These are phyloP conservation scores for Lolium perenne DNA, from an alignment of 176 grass and related monocot genomes.

Conservation along the genomic window DNA sequence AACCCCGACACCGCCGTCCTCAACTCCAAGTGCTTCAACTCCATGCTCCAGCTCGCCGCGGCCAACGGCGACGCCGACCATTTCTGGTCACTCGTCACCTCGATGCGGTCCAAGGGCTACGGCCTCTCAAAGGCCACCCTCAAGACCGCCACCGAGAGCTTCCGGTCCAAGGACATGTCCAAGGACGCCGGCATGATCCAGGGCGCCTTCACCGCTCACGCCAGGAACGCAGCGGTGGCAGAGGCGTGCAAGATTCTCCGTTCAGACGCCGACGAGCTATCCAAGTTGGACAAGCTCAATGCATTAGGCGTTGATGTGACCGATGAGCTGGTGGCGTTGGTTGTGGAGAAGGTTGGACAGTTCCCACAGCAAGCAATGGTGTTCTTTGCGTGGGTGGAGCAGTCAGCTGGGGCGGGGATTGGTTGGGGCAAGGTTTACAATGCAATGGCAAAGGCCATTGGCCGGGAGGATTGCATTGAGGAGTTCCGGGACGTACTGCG, in stretches of 20 bases:
- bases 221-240: slow-evolving; percentile 47
- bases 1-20: slow-evolving; percentile 26
- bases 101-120: slow-evolving; percentile 71
- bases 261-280: slow-evolving; percentile 27
- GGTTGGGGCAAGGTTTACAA: slow-evolving; percentile 59
- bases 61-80: slow-evolving; percentile 51
- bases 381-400: slow-evolving; percentile 75
- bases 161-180: slow-evolving; percentile 44
- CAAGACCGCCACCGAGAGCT: slow-evolving; percentile 58
- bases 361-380: slow-evolving; percentile 58
- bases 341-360: slow-evolving; percentile 57
- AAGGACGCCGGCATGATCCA: slow-evolving; percentile 64
- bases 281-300: slow-evolving; percentile 44
- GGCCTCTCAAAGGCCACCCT: slow-evolving; percentile 66
- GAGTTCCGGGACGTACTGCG: slow-evolving; percentile 62
- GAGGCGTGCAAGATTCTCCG: slow-evolving; percentile 59
- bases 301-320: slow-evolving; percentile 45
- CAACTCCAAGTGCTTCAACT: slow-evolving; percentile 69
- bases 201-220: slow-evolving; percentile 44
- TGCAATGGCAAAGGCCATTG: slow-evolving; percentile 55
- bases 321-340: slow-evolving; percentile 55
- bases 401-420: slow-evolving; percentile 37
- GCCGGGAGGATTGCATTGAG: slow-evolving; percentile 57
- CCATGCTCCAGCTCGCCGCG: slow-evolving; percentile 70
- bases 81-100: slow-evolving; percentile 63